Conservation (phyloP, 78 protist genomes). For the Polysphondylium violaceum region DNA sequence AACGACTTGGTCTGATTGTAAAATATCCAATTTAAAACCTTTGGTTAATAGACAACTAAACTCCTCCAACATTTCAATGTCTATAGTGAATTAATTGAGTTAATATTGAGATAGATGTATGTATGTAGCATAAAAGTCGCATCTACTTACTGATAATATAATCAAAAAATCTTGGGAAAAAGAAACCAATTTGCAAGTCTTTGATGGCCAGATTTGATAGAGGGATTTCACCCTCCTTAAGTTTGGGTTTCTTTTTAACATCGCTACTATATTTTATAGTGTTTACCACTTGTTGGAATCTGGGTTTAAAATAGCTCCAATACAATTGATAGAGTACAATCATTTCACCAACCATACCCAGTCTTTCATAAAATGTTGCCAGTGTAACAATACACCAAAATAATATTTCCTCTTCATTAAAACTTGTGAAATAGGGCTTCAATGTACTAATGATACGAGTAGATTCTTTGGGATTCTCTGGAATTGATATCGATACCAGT, state of each 20-base stretch:
- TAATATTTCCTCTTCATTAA: conserved; percentile 25
- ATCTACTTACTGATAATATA: conserved; percentile 35
- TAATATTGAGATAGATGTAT: neutral
- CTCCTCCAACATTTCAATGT: conserved; percentile 68
- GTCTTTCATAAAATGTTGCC: conserved; percentile 51
- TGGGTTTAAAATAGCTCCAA: conserved; percentile 45
- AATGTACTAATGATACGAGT: neutral
- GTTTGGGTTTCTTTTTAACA: neutral
- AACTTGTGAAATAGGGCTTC: conserved; percentile 15
- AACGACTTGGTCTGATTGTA: conserved; percentile 15
- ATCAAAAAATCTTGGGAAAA: conserved; percentile 70
- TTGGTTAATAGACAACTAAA: conserved; percentile 21
- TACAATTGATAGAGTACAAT: conserved; percentile 54
- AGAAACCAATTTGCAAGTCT: conserved; percentile 60
- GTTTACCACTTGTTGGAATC: conserved; percentile 37
- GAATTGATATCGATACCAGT: conserved; percentile 29
- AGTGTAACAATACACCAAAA: conserved; percentile 50
- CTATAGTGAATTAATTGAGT: neutral
- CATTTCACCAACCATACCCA: conserved; percentile 77
- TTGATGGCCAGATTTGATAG: conserved; percentile 38
- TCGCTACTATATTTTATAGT: conserved; percentile 1
- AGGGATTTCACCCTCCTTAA: neutral
- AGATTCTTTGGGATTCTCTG: neutral
- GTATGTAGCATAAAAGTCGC: neutral
- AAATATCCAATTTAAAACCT: conserved; percentile 46